Conservation (phyloP, 352 stramenopile species). For the Globisporangium solare region DNA sequence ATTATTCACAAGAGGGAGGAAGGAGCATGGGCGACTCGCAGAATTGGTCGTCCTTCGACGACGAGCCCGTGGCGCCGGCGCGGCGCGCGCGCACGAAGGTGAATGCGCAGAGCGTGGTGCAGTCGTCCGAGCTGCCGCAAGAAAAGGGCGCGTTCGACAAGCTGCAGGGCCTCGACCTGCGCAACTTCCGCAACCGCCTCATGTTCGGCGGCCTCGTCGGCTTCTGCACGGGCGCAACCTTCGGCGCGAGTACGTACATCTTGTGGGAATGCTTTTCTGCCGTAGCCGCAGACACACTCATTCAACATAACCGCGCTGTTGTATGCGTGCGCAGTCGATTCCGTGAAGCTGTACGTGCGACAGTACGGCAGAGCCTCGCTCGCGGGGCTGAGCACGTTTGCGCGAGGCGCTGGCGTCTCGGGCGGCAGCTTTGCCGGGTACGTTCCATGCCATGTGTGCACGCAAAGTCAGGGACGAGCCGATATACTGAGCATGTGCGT, state of each 20-base stretch:
- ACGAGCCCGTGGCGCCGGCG: slow-evolving; percentile 14
- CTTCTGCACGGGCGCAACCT: slow-evolving; percentile 72
- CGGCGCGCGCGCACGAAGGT: background rate
- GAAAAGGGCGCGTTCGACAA: slow-evolving; percentile 10
- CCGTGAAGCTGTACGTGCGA: slow-evolving; percentile 55
- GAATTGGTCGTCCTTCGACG: slow-evolving; percentile 81
- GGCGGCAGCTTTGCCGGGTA: slow-evolving; percentile 62
- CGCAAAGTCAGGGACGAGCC: too few species aligned
- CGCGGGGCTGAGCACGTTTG: slow-evolving; percentile 35
- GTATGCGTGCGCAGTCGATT: slow-evolving; percentile 38
- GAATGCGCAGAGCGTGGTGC: too few species aligned
- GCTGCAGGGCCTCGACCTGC: slow-evolving; percentile 31
- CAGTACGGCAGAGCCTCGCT: slow-evolving; percentile 45
- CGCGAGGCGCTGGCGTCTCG: slow-evolving; percentile 47
- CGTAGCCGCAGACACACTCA: too few species aligned
- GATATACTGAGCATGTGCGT: background rate
- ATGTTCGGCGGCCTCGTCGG: slow-evolving; percentile 76
- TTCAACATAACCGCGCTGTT: slow-evolving; percentile 1
- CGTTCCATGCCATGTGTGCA: background rate
- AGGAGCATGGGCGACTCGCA: slow-evolving; percentile 62
- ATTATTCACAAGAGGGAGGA: background rate
- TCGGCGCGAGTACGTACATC: slow-evolving; percentile 62
- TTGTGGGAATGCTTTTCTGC: too few species aligned
- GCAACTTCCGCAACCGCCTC: slow-evolving; percentile 60
- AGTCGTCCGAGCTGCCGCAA: too few species aligned